Base-by-base conservation (phyloP, 495 filamentous ascomycete species). In the Apodospora peruviana region DNA sequence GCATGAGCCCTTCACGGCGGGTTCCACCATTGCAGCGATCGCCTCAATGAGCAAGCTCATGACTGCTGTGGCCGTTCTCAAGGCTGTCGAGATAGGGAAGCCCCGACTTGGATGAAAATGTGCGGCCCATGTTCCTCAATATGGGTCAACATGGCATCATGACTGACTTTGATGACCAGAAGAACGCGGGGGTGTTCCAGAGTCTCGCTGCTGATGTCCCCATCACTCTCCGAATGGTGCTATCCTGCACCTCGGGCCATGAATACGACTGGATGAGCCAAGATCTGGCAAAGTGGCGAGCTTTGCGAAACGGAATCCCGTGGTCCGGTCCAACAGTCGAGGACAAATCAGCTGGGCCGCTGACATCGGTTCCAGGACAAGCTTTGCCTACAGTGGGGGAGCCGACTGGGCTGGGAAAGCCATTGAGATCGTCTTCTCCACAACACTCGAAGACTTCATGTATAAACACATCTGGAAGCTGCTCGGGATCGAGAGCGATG, bases 351-450 rank as follows among this genome's bases (percentile, higher is more conserved):
- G 50, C 42, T 14, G 56, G 64, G 23, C 76, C 76, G 8, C 65
- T 79, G 5, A 35, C 62, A 11, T 76, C 69, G 52, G 69, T 79
- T 24, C 78, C 77, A 0, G 78, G 2, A 60, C 60, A 2, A 58
- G 61, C 14, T 82, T 70, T 71, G 54, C 62, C 40, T 82, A 81
- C 48, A 67, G 76, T 2, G 48, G 59, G 1, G 63, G 71, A n/a
- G 55, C 77, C 1, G 77, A 81, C 55, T 80, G 77, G 68, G 74
- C 71, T 0, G 73, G 77, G 5, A 61, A 65, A 49, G 51, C 55
- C 4, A 25, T 52, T 17, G 36, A 41, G 17, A 23, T 43, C 5
- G 50, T 22, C 20, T 40, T 42, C 5, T 23, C 32, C 23, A 19
- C n/a, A 11, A 52, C 5, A 4, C 50, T 52, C 2, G 50, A 52